Evolutionary conservation across 1,284 basidiomycete genomes (phyloP).

Genomic region (Anthracocystis panici-leucophaei): DNA sequence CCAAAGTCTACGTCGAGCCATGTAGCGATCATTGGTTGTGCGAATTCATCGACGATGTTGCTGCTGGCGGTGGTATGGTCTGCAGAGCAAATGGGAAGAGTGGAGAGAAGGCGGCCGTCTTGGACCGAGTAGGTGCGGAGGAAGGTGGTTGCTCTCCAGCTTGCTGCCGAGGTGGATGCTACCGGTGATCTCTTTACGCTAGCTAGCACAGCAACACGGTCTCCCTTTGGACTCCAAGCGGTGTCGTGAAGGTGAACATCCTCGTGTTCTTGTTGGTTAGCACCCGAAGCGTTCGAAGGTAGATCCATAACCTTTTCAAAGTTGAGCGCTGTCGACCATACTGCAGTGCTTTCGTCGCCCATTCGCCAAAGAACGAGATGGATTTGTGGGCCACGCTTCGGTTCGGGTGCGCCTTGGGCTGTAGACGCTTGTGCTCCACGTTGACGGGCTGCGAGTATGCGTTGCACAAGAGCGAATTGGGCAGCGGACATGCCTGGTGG

Average conservation of each 20-base stretch:
- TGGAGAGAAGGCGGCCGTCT: constrained; percentile 45
- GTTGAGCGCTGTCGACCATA: constrained; percentile 35
- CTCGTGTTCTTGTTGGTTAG: constrained; percentile 42
- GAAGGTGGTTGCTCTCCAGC: constrained; percentile 17
- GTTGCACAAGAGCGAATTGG: constrained; percentile 45
- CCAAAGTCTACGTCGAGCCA: constrained; percentile 31
- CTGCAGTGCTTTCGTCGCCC: constrained; percentile 40
- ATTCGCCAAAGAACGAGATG: constrained; percentile 47
- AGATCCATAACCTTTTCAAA: constrained; percentile 42
- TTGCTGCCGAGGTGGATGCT: constrained; percentile 21
- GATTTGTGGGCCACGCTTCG: constrained; percentile 43
- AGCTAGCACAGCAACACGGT: constrained; percentile 37
- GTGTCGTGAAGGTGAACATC: constrained; percentile 41
- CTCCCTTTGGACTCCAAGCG: constrained; percentile 46
- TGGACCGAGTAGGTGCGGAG: constrained; percentile 46
- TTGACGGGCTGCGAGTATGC: constrained; percentile 46
- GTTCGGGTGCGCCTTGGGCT: constrained; percentile 27
- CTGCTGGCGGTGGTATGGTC: neutral
- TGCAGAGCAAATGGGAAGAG: constrained; percentile 9
- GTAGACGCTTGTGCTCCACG: constrained; percentile 29
- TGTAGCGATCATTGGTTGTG: constrained; percentile 8
- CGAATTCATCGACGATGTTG: neutral
- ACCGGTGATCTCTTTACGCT: constrained; percentile 23
- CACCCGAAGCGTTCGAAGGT: neutral
- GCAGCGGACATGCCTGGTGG: constrained; percentile 48